Evolutionary conservation across 1,284 basidiomycete species (phyloP).

Genomic region (Hemileia vastatrix): DNA sequence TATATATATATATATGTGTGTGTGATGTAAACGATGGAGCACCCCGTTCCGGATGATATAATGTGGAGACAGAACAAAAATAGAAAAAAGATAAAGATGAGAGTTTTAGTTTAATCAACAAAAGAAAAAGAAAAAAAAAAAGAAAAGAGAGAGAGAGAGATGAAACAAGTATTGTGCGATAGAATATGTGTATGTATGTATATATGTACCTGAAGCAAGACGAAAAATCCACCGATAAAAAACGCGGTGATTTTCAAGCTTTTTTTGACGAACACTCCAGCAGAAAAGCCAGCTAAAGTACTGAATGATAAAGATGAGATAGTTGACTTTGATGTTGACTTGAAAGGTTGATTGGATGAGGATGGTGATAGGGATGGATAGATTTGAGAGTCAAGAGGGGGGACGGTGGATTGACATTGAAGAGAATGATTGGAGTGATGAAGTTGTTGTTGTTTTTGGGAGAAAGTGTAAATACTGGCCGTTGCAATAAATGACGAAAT

Average conservation of each 20-base stretch:
- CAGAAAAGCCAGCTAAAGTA: slow-evolving; percentile 12
- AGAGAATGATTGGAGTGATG: too few species aligned
- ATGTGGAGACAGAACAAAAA: neutral
- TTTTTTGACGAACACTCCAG: slow-evolving; percentile 19
- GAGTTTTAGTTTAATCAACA: neutral
- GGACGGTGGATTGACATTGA: too few species aligned
- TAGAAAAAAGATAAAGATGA: too few species aligned
- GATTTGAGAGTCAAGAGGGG: too few species aligned
- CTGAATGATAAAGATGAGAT: slow-evolving; percentile 21
- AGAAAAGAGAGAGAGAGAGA: neutral
- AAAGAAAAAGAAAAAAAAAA: neutral
- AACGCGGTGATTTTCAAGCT: slow-evolving; percentile 9
- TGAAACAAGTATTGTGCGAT: neutral
- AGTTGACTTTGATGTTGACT: too few species aligned
- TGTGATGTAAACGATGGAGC: neutral
- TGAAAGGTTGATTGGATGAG: too few species aligned
- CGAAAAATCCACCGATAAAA: slow-evolving; percentile 11
- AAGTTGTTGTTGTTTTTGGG: too few species aligned
- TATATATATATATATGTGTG: too few species aligned
- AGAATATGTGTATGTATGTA: neutral
- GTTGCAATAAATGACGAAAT: too few species aligned
- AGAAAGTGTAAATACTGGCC: too few species aligned
- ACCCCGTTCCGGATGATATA: neutral
- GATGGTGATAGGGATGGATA: too few species aligned
- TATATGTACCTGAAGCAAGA: slow-evolving; percentile 16